Evolutionary conservation across 805 yeast species (phyloP).

Genomic region (Saturnispora ahearnii): DNA sequence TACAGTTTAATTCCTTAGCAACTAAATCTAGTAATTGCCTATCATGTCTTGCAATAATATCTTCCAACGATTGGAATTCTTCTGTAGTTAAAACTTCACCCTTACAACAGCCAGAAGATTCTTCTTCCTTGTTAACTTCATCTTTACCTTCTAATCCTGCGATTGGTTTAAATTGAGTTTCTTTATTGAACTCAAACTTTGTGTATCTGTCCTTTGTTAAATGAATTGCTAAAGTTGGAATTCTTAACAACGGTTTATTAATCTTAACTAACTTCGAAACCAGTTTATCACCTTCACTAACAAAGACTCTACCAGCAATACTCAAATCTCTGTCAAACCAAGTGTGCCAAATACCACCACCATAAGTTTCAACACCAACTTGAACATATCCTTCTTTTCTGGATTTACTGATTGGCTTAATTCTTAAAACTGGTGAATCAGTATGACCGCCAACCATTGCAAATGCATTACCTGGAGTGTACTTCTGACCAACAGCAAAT

Average conservation of each 20-base stretch:
- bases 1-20: slow-evolving; percentile 53
- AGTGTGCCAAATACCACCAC: slow-evolving; percentile 94
- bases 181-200: slow-evolving; percentile 84
- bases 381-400: slow-evolving; percentile 69
- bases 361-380: slow-evolving; percentile 89
- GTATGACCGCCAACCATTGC: slow-evolving; percentile 95
- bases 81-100: slow-evolving; percentile 42
- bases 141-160: slow-evolving; percentile 44
- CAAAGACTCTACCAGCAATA: slow-evolving; percentile 85
- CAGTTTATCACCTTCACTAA: slow-evolving; percentile 39
- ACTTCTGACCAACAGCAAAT: slow-evolving; percentile 67
- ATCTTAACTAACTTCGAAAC: slow-evolving; percentile 69
- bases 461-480: slow-evolving; percentile 70
- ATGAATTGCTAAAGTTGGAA: slow-evolving; percentile 93
- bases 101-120: slow-evolving; percentile 35
- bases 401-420: slow-evolving; percentile 78
- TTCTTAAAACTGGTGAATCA: slow-evolving; percentile 82
- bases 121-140: slow-evolving; percentile 4
- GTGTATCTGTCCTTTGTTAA: slow-evolving; percentile 65
- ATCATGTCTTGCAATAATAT: slow-evolving; percentile 69
- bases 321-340: slow-evolving; percentile 95
- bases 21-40: slow-evolving; percentile 57
- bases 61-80: slow-evolving; percentile 56
- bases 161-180: slow-evolving; percentile 77
- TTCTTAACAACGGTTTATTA: slow-evolving; percentile 75